These are phyloP conservation scores for Persicaria maculosa DNA, from an alignment of 148 eudicot species.

Conservation along the genomic window DNA sequence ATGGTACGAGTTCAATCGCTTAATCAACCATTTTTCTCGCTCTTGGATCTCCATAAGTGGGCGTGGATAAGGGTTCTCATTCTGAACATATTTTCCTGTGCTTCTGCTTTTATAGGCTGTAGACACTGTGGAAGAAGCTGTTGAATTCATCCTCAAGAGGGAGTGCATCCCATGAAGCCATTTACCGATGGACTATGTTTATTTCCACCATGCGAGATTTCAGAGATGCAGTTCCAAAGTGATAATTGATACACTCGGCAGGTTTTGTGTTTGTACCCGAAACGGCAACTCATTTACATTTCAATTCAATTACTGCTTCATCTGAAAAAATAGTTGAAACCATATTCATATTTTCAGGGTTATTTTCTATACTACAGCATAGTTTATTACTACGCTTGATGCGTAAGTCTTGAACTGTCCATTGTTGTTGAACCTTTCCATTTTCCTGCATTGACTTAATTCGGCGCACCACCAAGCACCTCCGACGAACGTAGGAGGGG, in stretches of 20 bases:
- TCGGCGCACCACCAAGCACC: too few species aligned
- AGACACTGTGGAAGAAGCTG: constrained; percentile 84
- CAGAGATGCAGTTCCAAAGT: not conserved
- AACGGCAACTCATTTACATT: not conserved
- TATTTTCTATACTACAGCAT: too few species aligned
- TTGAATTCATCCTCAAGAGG: constrained; percentile 63
- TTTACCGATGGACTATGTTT: not conserved
- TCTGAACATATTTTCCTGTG: constrained; percentile 7
- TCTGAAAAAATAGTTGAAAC: too few species aligned
- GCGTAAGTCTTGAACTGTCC: too few species aligned
- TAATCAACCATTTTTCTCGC: not conserved
- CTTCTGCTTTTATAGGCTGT: constrained; percentile 47
- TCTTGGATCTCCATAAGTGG: not conserved
- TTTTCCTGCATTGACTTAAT: too few species aligned
- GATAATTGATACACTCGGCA: not conserved
- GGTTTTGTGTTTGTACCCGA: not conserved
- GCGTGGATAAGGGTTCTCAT: not conserved
- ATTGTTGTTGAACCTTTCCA: too few species aligned
- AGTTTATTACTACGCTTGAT: too few species aligned
- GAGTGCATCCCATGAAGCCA: constrained; percentile 31
- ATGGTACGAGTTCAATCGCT: constrained; percentile 32
- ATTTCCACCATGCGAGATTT: not conserved
- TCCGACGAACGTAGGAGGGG: too few species aligned
- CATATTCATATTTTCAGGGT: too few species aligned
- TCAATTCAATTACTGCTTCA: not conserved